Percentiles rank a stretch among this genome's conserved stretches.
phyloP scores from a whole-genome alignment of 805 yeast genomes.

The Cyberlindnera petersonii region DNA sequence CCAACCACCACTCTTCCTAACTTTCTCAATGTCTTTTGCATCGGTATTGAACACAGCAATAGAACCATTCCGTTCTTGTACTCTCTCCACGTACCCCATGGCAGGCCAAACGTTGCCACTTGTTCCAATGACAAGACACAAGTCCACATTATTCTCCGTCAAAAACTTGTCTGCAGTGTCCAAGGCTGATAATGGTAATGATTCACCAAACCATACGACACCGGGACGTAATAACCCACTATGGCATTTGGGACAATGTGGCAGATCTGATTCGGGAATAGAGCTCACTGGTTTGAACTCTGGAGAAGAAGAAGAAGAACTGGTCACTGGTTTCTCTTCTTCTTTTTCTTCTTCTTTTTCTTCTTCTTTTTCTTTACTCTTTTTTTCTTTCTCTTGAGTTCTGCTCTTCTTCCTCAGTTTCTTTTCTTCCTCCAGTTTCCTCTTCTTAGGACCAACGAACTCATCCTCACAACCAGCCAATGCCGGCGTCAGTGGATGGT shows the following conservation, averaged over 20 bases:
- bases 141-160: slow-evolving; percentile 50
- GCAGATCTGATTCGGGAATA: slow-evolving; percentile 51
- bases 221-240: slow-evolving; percentile 75
- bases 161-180: slow-evolving; percentile 70
- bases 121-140: slow-evolving; percentile 81
- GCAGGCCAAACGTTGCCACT: slow-evolving; percentile 90
- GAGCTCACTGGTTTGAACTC: slow-evolving; percentile 45
- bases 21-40: slow-evolving; percentile 41
- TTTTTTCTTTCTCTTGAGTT: background rate
- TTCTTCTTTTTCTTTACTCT: background rate
- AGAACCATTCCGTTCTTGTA: slow-evolving; percentile 66
- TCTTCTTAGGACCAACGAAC: slow-evolving; percentile 23
- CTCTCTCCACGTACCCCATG: slow-evolving; percentile 82
- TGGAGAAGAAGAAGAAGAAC: slow-evolving; percentile 34
- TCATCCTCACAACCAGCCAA: slow-evolving; percentile 40
- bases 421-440: slow-evolving; percentile 4
- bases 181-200: slow-evolving; percentile 60
- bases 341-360: background rate
- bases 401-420: too few species aligned
- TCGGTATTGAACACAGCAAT: slow-evolving; percentile 83
- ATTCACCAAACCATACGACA: slow-evolving; percentile 94
- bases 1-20: slow-evolving; percentile 50
- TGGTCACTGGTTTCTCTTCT: background rate
- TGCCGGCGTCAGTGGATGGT: slow-evolving; percentile 57
- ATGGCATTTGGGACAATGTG: slow-evolving; percentile 74